phyloP scores from a whole-genome alignment of 257 asterid species.

The Solanum tarapatanum region DNA sequence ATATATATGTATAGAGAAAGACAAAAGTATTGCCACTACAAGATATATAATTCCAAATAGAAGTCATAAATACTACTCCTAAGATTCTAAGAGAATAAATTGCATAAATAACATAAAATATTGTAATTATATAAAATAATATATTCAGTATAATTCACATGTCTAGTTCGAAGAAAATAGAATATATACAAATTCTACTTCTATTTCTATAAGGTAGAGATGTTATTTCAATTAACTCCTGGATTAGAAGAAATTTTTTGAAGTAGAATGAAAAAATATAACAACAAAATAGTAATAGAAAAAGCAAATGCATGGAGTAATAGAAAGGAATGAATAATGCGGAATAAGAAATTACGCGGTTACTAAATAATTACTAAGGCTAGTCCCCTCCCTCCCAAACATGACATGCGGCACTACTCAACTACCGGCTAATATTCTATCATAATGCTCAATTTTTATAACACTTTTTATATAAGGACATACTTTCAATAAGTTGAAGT shows the following conservation, averaged over 20 bases:
- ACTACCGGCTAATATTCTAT: not conserved
- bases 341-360: not conserved
- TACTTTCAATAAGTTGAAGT: not conserved
- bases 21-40: not conserved
- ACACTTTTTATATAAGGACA: too few species aligned
- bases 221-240: too few species aligned
- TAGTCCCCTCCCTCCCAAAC: not conserved
- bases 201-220: too few species aligned
- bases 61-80: not conserved
- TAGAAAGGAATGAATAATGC: not conserved
- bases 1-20: not conserved
- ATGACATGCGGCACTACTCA: not conserved
- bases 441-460: too few species aligned
- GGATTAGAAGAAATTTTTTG: fast-evolving
- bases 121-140: not conserved
- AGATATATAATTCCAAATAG: not conserved
- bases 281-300: too few species aligned
- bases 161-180: fast-evolving
- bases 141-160: too few species aligned
- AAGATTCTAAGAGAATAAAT: not conserved
- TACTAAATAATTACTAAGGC: not conserved
- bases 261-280: too few species aligned
- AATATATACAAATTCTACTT: too few species aligned
- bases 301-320: too few species aligned
- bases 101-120: not conserved